Evolutionary conservation across 2,329 filamentous ascomycete species (phyloP), one percentile per base, ranked within the genome.

Genomic region (Diaporthe amygdali): DNA sequence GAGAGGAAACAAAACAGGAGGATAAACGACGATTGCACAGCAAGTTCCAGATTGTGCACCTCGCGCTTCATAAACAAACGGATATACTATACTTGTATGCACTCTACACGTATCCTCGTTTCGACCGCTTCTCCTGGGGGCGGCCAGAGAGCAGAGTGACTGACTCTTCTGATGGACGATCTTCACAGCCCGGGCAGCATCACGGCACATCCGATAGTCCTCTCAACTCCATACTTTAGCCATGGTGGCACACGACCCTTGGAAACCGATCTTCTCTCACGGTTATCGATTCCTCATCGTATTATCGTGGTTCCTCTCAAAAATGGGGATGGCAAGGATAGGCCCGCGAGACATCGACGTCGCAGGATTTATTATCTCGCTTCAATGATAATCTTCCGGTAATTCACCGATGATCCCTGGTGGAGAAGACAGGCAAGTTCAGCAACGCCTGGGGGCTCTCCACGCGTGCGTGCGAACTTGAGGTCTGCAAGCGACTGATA

Each of bases 311-410:
- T 14, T 14, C 8, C 9, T 44, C 17, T 12, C 9, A 61, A 61
- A 30, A n/a, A 44, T 61, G 55, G 55, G 20, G 55, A 44, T 61
- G 22, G 34, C 55, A 30, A 49, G 30, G 59, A 49, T 5, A 12
- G 27, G 44, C 44, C 12, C 27, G 30, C 30, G 15, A 49, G n/a
- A 37, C 37, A 37, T 44, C 30, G 44, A 44, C 6, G 27, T 37
- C 30, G 14, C 6, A 8, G n/a, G 20, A 34, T 32, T 17, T 37
- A 37, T 37, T 64, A 25, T 64, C n/a, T 34, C 59, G 30, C n/a
- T n/a, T 37, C 46, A 37, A 64, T 64, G 59, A 64, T 37, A 49
- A 64, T 64, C 59, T 37, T 49, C 44, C 59, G 59, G 59, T 64
- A 30, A 49, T 64, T 64, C 44, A 49, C 44, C 44, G 59, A 34